phyloP scores from a whole-genome alignment of 179 eudicot species.

The Heliamphora pulchella region DNA sequence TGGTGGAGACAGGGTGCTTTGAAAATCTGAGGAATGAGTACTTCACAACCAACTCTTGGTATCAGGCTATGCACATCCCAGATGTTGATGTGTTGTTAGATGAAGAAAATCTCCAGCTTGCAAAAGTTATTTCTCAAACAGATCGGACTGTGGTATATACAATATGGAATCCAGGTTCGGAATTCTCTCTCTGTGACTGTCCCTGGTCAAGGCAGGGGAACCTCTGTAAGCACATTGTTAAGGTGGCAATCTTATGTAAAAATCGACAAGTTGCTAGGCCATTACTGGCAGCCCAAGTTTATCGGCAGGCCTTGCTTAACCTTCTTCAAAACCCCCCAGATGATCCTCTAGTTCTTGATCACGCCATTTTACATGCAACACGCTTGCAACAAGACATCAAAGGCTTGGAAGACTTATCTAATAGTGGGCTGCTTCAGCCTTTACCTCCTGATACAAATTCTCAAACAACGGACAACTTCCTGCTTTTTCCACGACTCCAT shows the following conservation, averaged over 20 bases:
- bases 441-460: slow-evolving; percentile 23
- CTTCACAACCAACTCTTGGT: slow-evolving; percentile 26
- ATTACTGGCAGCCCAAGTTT: slow-evolving; percentile 28
- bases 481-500: slow-evolving; percentile 14
- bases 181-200: slow-evolving; percentile 30
- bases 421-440: slow-evolving; percentile 23
- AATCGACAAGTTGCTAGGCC: slow-evolving; percentile 30
- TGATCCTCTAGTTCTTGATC: slow-evolving; percentile 35
- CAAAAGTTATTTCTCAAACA: slow-evolving; percentile 30
- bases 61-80: slow-evolving; percentile 29
- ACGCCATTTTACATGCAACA: slow-evolving; percentile 24
- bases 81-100: slow-evolving; percentile 26
- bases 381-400: slow-evolving; percentile 18
- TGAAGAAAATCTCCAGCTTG: slow-evolving; percentile 26
- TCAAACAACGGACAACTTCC: slow-evolving; percentile 16
- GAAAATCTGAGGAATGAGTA: slow-evolving; percentile 17
- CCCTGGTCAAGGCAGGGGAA: slow-evolving; percentile 30
- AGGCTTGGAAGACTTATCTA: slow-evolving; percentile 26
- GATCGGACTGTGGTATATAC: slow-evolving; percentile 21
- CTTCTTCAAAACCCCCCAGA: slow-evolving; percentile 29
- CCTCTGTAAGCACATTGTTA: slow-evolving; percentile 28
- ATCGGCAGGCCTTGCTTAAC: slow-evolving; percentile 27
- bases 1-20: slow-evolving; percentile 18
- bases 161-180: slow-evolving; percentile 34
- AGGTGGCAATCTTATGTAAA: slow-evolving; percentile 27